Base-by-base conservation (phyloP, 2,329 filamentous ascomycete genomes). In the Verticillium zaregamsianum region DNA sequence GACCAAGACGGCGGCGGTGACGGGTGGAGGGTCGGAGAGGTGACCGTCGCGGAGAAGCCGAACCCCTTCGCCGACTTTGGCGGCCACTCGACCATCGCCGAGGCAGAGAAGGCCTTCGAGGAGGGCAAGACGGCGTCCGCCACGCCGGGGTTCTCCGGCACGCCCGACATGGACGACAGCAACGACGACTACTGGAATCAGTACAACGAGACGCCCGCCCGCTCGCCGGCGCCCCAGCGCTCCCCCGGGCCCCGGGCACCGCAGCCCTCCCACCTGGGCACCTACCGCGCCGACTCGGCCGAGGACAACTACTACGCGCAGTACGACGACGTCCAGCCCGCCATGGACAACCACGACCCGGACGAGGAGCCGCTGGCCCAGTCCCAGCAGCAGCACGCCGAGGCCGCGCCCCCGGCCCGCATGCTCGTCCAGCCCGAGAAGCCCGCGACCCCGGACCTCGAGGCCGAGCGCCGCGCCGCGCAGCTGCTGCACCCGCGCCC, bases 101-200 rank as follows among this genome's bases (percentile, higher is more conserved):
- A 88, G 67, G 90, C 90, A 5, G 87, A 91, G 67, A 80, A 82
- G 57, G 79, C 79, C 14, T 86, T 83, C 66, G 69, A 69, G 56
- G 72, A 79, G 28, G 68, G 68, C 32, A 70, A 67, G 20, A 67
- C 71, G 32, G 71, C 68, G 37, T 61, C 62, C 17, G 14, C 11
- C 58, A 60, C 60, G 25, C 40, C 58, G 15, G 57, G 59, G 55
- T 40, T 61, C 65, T 52, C 59, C 39, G 67, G 8, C 60, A 70
- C 25, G 59, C 56, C 33, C 0, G 77, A 82, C 1, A 85, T 88
- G 0, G 86, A 87, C 0, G 88, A 90, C 25, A 89, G 90, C 35
- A 89, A 92, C 64, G 90, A 91, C 66, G 88, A 88, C 67, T 94
- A 94, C 73, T 94, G 91, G 91, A 89, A 86, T 35, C 84, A 86